phyloP scores from a whole-genome alignment of 495 filamentous ascomycete species.

The Penicillium antarcticum region DNA sequence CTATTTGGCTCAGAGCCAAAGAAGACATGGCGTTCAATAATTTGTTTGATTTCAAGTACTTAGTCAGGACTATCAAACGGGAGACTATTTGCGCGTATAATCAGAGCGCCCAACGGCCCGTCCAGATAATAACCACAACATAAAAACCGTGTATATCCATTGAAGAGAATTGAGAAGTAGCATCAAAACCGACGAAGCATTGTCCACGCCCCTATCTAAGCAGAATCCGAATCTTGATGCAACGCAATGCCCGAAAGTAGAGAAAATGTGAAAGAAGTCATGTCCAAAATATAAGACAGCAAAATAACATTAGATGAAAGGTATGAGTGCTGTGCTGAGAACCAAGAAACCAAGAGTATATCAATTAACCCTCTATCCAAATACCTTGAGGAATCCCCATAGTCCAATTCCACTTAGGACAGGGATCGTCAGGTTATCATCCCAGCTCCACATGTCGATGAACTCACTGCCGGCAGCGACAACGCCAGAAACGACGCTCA shows the following conservation, averaged over 20 bases:
- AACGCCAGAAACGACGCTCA: constrained; percentile 84
- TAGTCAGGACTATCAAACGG: not conserved
- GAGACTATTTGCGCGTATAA: not conserved
- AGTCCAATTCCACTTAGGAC: constrained; percentile 85
- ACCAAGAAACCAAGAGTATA: not conserved
- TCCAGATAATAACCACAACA: not conserved
- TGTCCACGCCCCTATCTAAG: constrained; percentile 7
- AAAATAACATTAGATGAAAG: constrained; percentile 6
- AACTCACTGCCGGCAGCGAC: constrained; percentile 87
- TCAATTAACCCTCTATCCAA: constrained; percentile 49
- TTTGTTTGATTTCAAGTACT: not conserved
- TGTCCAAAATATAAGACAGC: constrained; percentile 3
- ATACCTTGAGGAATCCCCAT: constrained; percentile 90
- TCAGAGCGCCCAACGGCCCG: not conserved
- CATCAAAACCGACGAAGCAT: not conserved
- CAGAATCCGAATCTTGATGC: constrained; percentile 14
- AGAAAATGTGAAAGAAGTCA: not conserved
- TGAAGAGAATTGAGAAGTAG: not conserved
- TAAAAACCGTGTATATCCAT: not conserved
- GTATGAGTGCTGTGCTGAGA: constrained; percentile 2
- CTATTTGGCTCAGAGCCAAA: not conserved
- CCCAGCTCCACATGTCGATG: constrained; percentile 85
- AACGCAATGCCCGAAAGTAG: constrained; percentile 13
- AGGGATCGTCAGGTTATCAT: constrained; percentile 97
- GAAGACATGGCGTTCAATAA: not conserved